These are phyloP conservation scores for Lithospermum erythrorhizon DNA, from an alignment of 257 asterid species.

Conservation along the genomic window DNA sequence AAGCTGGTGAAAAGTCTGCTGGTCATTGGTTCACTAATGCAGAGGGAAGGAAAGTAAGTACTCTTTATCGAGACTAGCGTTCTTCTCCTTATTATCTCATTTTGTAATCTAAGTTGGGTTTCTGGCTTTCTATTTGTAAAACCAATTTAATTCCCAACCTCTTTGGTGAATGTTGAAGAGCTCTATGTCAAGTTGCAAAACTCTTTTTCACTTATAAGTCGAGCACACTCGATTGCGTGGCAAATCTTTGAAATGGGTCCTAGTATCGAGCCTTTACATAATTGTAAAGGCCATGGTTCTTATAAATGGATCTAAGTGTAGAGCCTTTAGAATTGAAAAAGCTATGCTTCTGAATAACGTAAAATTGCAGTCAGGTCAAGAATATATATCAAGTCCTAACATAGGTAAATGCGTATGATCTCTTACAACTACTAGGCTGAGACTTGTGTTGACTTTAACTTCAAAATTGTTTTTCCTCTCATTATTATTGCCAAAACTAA, in stretches of 20 bases:
- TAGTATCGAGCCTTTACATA: background rate
- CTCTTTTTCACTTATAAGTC: background rate
- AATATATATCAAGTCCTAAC: no score
- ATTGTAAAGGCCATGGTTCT: background rate
- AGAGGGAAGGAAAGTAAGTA: constrained; percentile 56
- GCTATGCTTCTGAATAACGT: no score
- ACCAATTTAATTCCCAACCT: no score
- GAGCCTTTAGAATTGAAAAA: no score
- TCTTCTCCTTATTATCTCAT: background rate
- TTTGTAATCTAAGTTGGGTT: background rate
- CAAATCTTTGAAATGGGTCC: background rate
- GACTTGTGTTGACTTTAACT: background rate
- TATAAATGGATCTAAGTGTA: no score
- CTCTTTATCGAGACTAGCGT: background rate
- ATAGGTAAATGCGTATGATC: no score
- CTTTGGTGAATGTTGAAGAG: no score
- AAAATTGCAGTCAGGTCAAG: no score
- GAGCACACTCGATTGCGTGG: background rate
- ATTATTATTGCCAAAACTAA: background rate
- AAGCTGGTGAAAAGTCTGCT: constrained; percentile 46
- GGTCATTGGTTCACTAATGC: constrained; percentile 72
- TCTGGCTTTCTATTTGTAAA: background rate
- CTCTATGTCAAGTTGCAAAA: background rate
- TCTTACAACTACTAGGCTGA: no score
- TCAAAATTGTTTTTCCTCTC: background rate